These are phyloP conservation scores for Abrus precatorius DNA, from an alignment of 306 rosid species.

Conservation along the genomic window DNA sequence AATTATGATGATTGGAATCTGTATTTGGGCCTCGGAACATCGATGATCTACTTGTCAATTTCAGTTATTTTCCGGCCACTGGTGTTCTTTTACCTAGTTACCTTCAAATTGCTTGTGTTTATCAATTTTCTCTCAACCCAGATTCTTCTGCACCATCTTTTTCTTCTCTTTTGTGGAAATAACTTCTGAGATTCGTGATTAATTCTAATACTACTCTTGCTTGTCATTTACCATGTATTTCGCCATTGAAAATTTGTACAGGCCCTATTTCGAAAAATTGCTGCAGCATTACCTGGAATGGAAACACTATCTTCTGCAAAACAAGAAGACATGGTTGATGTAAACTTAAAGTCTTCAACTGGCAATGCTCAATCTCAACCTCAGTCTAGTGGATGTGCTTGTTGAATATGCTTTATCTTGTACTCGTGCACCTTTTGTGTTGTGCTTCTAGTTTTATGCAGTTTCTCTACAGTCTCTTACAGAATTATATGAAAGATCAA, in stretches of 20 bases:
- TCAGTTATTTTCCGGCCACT: slow-evolving; percentile 6
- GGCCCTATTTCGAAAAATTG: slow-evolving; percentile 84
- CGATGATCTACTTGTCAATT: neutral
- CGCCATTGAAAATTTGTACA: slow-evolving; percentile 41
- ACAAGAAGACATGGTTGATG: slow-evolving; percentile 91
- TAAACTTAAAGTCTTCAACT: slow-evolving; percentile 67
- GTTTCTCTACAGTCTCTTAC: slow-evolving; percentile 25
- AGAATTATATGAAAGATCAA: slow-evolving; percentile 40
- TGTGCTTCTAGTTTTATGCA: slow-evolving; percentile 32
- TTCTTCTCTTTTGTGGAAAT: neutral
- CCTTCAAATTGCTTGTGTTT: neutral
- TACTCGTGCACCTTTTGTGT: slow-evolving; percentile 21
- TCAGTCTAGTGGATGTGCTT: slow-evolving; percentile 74
- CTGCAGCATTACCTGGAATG: slow-evolving; percentile 86
- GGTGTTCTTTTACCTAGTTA: neutral
- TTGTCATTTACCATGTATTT: slow-evolving; percentile 7
- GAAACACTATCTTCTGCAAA: slow-evolving; percentile 81
- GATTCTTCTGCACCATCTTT: neutral
- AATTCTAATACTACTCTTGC: neutral
- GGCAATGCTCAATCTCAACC: slow-evolving; percentile 60
- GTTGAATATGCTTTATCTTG: slow-evolving; percentile 52
- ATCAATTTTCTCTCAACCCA: neutral
- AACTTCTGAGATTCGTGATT: neutral
- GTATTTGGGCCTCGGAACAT: neutral
- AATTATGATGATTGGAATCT: slow-evolving; percentile 7